phyloP scores from a whole-genome alignment of 192 early-diverging fungal species.

The Bifiguratus adelaidae region DNA sequence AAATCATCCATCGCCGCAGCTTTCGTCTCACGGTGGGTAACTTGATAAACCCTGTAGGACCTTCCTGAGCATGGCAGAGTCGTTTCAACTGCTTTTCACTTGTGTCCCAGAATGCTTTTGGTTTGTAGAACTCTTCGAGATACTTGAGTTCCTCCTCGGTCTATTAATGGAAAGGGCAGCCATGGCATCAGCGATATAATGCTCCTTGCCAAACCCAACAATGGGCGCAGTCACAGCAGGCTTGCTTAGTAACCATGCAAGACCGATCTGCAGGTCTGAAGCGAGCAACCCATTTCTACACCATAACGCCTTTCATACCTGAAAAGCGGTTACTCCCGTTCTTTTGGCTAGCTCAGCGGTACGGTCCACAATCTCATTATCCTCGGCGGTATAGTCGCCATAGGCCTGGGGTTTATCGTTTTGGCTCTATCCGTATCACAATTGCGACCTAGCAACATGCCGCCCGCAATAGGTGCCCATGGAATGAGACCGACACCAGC shows the following conservation, averaged over 20 bases:
- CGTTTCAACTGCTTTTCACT: no score
- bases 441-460: constrained; percentile 19
- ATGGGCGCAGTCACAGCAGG: constrained; percentile 12
- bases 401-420: background rate
- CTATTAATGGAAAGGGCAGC: constrained; percentile 10
- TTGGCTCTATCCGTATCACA: constrained; percentile 1
- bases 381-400: background rate
- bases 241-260: constrained; percentile 23
- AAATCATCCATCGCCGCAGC: no score
- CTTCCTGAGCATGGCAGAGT: no score
- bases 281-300: background rate
- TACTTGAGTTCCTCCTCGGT: constrained; percentile 9
- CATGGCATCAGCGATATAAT: constrained; percentile 9
- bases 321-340: constrained; percentile 8
- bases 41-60: no score
- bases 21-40: no score
- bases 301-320: constrained; percentile 11
- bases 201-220: constrained; percentile 11
- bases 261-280: constrained; percentile 2
- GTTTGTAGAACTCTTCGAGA: constrained; percentile 1
- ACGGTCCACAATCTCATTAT: constrained; percentile 14
- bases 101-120: no score
- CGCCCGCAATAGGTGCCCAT: constrained; percentile 37
- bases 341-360: constrained; percentile 19
- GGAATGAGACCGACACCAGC: constrained; percentile 27